Percentiles rank a stretch among this genome's conserved stretches.
These are phyloP conservation scores for Viola odorata DNA, from an alignment of 345 rosid species.

Conservation along the genomic window DNA sequence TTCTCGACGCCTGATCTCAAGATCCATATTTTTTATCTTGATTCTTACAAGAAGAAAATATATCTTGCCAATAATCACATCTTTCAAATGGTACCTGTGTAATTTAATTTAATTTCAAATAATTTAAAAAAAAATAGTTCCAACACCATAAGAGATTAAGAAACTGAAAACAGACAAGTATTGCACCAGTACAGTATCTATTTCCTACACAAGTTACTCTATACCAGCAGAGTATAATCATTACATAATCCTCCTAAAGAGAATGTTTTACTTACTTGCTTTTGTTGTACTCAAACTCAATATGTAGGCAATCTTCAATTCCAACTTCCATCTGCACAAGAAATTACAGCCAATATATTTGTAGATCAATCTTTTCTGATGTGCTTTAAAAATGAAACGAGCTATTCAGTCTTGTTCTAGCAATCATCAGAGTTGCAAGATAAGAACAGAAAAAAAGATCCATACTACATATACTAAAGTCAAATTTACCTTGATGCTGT, in stretches of 20 bases:
- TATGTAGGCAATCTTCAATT: conserved; percentile 94
- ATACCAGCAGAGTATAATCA: no score
- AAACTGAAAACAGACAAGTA: no score
- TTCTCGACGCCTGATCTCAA: conserved; percentile 94
- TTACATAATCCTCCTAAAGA: not conserved
- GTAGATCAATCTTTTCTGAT: not conserved
- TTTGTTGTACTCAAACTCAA: conserved; percentile 96
- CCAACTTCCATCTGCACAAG: conserved; percentile 95
- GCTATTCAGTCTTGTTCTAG: not conserved
- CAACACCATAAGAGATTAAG: no score
- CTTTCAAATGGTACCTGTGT: conserved; percentile 91
- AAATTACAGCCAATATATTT: conserved; percentile 6
- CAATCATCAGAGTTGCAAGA: no score
- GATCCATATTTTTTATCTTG: conserved; percentile 99
- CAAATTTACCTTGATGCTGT: conserved; percentile 75
- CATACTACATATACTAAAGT: not conserved
- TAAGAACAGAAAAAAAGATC: no score
- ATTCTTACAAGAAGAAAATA: conserved; percentile 97
- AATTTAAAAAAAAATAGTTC: no score
- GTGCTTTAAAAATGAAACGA: not conserved
- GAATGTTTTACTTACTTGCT: conserved; percentile 69
- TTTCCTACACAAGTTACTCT: no score
- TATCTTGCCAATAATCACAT: conserved; percentile 94
- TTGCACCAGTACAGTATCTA: no score
- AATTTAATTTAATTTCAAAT: not conserved